phyloP scores from a whole-genome alignment of 305 asterid species.

The Plantago coronopus region DNA sequence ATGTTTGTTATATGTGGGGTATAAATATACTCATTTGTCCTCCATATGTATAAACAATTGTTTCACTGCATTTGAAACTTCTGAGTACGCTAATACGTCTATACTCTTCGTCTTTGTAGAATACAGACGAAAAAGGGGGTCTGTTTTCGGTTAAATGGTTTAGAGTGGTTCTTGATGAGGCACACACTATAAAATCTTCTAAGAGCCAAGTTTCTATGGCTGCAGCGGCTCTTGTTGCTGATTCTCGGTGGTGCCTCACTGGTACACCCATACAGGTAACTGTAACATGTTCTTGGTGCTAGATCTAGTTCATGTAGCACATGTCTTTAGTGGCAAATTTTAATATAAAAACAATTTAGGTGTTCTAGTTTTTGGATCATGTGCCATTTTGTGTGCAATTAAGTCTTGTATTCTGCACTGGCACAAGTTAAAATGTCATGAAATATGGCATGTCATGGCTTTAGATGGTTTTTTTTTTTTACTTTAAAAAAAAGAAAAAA shows the following conservation, averaged over 20 bases:
- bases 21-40: conserved; percentile 8
- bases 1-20: conserved; percentile 5
- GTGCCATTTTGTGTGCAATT: background rate
- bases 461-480: conserved; percentile 3
- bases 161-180: conserved; percentile 95
- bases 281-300: conserved; percentile 17
- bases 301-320: conserved; percentile 12
- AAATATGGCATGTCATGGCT: background rate
- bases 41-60: background rate
- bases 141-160: conserved; percentile 82
- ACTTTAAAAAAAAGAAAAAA: too few relatives aligned
- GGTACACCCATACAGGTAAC: conserved; percentile 98
- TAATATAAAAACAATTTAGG: background rate
- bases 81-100: background rate
- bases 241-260: conserved; percentile 96
- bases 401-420: conserved; percentile 2
- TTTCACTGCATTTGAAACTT: conserved; percentile 5
- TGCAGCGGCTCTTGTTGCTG: conserved; percentile 83
- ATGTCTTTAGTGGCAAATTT: conserved; percentile 9
- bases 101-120: conserved; percentile 35
- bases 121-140: conserved; percentile 70
- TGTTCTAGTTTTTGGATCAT: background rate
- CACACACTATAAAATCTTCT: conserved; percentile 93
- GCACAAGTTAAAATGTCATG: conserved; percentile 13
- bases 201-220: conserved; percentile 94